Base-by-base conservation (phyloP, 257 asterid genomes). In the Solanum chiquidenum region DNA sequence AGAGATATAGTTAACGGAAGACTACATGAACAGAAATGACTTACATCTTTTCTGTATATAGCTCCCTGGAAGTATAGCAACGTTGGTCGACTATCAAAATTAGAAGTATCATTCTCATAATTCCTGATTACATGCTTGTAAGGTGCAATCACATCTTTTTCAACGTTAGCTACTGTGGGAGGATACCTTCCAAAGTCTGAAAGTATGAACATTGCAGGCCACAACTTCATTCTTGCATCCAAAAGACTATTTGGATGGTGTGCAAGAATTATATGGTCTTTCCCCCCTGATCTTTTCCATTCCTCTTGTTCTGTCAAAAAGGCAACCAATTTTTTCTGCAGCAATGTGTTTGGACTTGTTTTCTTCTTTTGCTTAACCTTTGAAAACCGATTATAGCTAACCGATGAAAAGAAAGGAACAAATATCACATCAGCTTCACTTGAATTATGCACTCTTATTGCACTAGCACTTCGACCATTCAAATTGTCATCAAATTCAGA, bases 141-240 rank as follows among this genome's bases (percentile, higher is more conserved):
- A 89, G 99, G 99, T 0, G 98, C 99, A 93, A 95, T 95, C 75
- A 95, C 92, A 18, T 97, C 99, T 86, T 97, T 95, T 86, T 95
- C 95, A 52, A 95, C 96, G 86, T 95, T 95, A 18, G 99, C 99
- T 38, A 97, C 86, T 2, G 94, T 92, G 5, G 98, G 98, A 69
- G 99, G 96, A 87, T 97, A 97, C 92, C 99, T 92, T 75, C 99
- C 98, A 5, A 97, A 95, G 93, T 97, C 99, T 1, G 99, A 89
- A 71, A 97, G 96, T 73, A 97, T 88, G 73, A 88, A 94, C 42
- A 94, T 91, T 12, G 98, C 98, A 71, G 98, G 98, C 98, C 97
- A 97, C 13, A 97, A 95, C 95, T 97, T 94, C 92, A 71, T 87
- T 90, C 99, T 93, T 5, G 98, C 98, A 46, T 95, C 92, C 87